A percentile compares a stretch with the other conserved stretches of the same genome.
Evolutionary conservation across 805 yeast genomes (phyloP).

Genomic region (Yamadazyma insecticola): DNA sequence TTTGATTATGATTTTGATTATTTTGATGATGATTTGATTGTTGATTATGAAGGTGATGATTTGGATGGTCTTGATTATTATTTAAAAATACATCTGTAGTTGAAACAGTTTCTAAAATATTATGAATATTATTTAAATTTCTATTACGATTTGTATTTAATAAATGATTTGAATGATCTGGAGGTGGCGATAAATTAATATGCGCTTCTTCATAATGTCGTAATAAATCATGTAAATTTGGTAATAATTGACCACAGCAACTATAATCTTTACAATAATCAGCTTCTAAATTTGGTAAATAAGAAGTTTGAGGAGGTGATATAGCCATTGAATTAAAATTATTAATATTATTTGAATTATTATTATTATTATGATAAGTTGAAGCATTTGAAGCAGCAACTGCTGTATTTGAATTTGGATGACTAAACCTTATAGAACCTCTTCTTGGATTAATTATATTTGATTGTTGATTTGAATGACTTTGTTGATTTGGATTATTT

Average conservation of each 20-base stretch:
- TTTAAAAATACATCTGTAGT: slow-evolving; percentile 87
- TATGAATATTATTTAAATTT: slow-evolving; percentile 44
- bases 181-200: slow-evolving; percentile 55
- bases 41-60: slow-evolving; percentile 14
- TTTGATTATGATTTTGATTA: slow-evolving; percentile 5
- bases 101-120: slow-evolving; percentile 79
- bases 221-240: slow-evolving; percentile 88
- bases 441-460: slow-evolving; percentile 5
- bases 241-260: slow-evolving; percentile 90
- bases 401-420: slow-evolving; percentile 7
- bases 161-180: slow-evolving; percentile 26
- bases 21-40: slow-evolving; percentile 17
- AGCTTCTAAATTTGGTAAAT: slow-evolving; percentile 89
- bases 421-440: neutral
- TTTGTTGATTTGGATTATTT: slow-evolving; percentile 8
- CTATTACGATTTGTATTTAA: slow-evolving; percentile 27
- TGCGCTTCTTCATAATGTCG: slow-evolving; percentile 97
- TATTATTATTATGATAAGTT: slow-evolving; percentile 1
- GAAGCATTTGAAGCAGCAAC: slow-evolving; percentile 12
- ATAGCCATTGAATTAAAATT: slow-evolving; percentile 24
- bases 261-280: slow-evolving; percentile 95
- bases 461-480: neutral
- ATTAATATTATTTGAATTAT: slow-evolving; percentile 1
- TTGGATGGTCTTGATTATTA: slow-evolving; percentile 19
- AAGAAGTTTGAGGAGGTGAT: slow-evolving; percentile 70